Evolutionary conservation across 1,284 basidiomycete genomes (phyloP).

Genomic region (Tilletia setariae): DNA sequence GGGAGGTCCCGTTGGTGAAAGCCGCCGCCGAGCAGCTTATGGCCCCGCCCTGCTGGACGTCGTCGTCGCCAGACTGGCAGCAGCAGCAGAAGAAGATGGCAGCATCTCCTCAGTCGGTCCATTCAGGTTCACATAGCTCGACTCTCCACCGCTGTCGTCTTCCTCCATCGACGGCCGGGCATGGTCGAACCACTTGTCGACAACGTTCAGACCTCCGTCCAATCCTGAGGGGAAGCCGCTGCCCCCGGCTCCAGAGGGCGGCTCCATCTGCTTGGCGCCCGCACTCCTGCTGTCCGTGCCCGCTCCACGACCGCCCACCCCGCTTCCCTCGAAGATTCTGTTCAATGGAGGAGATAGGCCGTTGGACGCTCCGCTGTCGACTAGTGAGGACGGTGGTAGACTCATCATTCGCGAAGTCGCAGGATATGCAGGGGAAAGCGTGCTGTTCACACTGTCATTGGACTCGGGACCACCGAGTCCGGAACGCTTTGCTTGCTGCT

Average conservation of each 20-base stretch:
- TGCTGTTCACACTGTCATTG: too few relatives aligned
- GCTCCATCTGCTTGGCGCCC: not conserved
- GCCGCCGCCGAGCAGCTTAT: too few relatives aligned
- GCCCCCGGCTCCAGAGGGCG: not conserved
- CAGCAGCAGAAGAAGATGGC: not conserved
- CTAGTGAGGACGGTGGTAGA: not conserved
- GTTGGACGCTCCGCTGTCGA: not conserved
- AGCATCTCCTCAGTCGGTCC: not conserved
- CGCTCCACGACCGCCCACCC: not conserved
- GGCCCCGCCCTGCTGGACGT: not conserved
- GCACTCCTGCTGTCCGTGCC: not conserved
- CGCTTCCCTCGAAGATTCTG: not conserved
- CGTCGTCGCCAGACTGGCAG: not conserved
- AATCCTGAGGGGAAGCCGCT: not conserved
- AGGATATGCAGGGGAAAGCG: not conserved
- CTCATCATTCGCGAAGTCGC: constrained; percentile 1
- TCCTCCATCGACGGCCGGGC: not conserved
- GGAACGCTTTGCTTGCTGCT: not conserved
- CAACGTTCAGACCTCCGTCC: not conserved
- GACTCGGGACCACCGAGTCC: not conserved
- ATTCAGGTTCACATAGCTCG: constrained; percentile 5
- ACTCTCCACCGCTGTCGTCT: not conserved
- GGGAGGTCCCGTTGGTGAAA: too few relatives aligned
- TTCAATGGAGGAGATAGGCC: not conserved
- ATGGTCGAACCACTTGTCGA: not conserved